Base-by-base conservation (phyloP, 2,329 filamentous ascomycete species). In the Mycosphaerella arachidis region DNA sequence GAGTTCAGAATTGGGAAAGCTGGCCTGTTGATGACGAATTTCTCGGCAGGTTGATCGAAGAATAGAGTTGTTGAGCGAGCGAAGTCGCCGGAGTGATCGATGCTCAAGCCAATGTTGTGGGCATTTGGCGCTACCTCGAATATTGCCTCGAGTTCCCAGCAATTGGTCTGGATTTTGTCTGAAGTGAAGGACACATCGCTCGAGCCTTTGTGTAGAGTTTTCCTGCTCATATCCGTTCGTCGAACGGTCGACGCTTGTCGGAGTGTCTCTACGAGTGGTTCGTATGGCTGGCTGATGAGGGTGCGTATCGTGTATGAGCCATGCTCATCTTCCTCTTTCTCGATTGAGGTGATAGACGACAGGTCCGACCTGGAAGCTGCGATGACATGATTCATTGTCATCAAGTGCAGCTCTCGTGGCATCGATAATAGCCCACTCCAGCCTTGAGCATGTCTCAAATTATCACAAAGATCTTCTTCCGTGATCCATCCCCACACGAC, bases 401-500 rank as follows among this genome's bases (percentile, higher is more conserved):
- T 70, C n/a, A 82, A 60, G n/a, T 69, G 69, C 0, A 81, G 60
- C 20, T 77, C 75, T 16, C 79, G 70, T 0, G 80, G 80, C 5
- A 82, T 61, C 1, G 79, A 80, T 8, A 82, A 69, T 57, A 77
- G 66, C 1, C 81, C 80, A 20, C 77, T 82, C 79, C 80, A 83
- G 10, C 77, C 78, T 63, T 82, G 79, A 0, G 70, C 66, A 58
- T 78, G 72, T 3, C 79, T 76, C 13, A 76, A 63, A 2, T 70
- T 63, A 57, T 80, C 72, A 0, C 78, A 74, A 3, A 82, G 63
- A 55, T 81, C 78, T 12, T 83, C 80, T 63, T 83, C 80, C 1
- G 75, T 77, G 37, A 83, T 71, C 81, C 81, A 83, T 3, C 79
- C 79, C 68, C 75, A 81, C 0, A 79, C 72, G 4, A 82, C 72